These are phyloP conservation scores for Cyclospora cayetanensis DNA, from an alignment of 169 alveolate genomes.

Conservation along the genomic window DNA sequence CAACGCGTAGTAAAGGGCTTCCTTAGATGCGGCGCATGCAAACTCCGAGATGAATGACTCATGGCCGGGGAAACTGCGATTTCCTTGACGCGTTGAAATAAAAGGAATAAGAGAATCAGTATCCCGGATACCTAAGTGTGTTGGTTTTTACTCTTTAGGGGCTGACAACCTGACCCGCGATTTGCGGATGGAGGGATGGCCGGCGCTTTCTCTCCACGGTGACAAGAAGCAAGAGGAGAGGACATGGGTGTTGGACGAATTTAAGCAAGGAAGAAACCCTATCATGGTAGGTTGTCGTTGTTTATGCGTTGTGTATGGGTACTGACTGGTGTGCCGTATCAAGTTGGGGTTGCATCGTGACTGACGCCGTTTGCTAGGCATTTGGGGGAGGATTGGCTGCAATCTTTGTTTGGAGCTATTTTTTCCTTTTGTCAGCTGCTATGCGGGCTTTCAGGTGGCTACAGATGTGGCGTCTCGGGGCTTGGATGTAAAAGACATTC, in stretches of 20 bases:
- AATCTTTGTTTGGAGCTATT: too few species aligned
- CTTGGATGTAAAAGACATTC: constrained; percentile 97
- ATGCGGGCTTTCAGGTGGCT: constrained; percentile 93
- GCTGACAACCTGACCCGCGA: constrained; percentile 88
- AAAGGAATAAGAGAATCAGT: too few species aligned
- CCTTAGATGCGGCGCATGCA: neutral
- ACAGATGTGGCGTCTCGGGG: constrained; percentile 99
- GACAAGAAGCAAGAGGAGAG: constrained; percentile 96
- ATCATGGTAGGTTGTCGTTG: constrained; percentile 80
- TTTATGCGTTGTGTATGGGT: neutral
- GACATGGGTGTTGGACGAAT: constrained; percentile 93
- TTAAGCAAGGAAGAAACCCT: constrained; percentile 94
- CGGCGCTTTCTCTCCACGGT: constrained; percentile 97
- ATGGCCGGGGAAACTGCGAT: too few species aligned
- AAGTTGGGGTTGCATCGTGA: neutral
- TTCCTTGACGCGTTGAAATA: too few species aligned
- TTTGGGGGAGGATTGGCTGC: neutral
- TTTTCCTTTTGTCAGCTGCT: neutral
- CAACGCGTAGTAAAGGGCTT: neutral
- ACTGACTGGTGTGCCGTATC: neutral
- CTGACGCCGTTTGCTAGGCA: neutral
- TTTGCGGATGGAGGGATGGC: constrained; percentile 91
- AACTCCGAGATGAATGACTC: too few species aligned
- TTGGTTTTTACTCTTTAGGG: constrained; percentile 67
- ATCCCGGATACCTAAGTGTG: neutral